These are phyloP conservation scores for Takashimella koratensis DNA, from an alignment of 1,284 basidiomycete species.

Conservation along the genomic window DNA sequence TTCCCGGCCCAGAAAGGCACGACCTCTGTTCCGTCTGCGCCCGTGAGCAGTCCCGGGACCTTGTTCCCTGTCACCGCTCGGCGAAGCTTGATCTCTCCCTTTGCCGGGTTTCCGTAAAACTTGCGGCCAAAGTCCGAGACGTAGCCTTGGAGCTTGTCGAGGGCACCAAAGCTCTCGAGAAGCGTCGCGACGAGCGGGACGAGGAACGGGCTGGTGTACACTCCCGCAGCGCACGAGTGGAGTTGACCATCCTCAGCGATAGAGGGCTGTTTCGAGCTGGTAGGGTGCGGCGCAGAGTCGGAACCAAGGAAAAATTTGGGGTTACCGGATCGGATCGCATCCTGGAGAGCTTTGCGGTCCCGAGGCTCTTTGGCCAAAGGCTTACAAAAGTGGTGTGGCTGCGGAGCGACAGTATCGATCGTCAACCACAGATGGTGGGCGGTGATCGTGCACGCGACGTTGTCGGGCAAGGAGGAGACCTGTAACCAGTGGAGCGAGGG, in stretches of 20 bases:
- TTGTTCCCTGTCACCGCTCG: constrained; percentile 44
- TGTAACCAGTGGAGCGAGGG: constrained; percentile 4
- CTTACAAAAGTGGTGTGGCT: constrained; percentile 96
- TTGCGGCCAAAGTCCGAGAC: constrained; percentile 69
- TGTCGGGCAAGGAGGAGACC: constrained; percentile 73
- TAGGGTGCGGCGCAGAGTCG: constrained; percentile 92
- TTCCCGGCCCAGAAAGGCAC: constrained; percentile 92
- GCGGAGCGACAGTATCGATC: constrained; percentile 96
- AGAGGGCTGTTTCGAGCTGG: constrained; percentile 67
- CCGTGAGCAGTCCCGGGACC: constrained; percentile 55
- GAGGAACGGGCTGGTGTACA: constrained; percentile 86
- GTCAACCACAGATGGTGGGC: constrained; percentile 93
- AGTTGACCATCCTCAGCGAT: constrained; percentile 30
- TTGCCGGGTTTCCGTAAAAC: constrained; percentile 63
- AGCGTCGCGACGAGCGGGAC: constrained; percentile 76
- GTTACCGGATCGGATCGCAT: constrained; percentile 80
- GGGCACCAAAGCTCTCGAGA: constrained; percentile 77
- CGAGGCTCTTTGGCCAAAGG: constrained; percentile 96
- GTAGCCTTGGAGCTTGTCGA: constrained; percentile 75
- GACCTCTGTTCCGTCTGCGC: constrained; percentile 59
- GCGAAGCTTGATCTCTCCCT: constrained; percentile 47
- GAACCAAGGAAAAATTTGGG: constrained; percentile 97
- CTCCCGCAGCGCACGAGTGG: constrained; percentile 83
- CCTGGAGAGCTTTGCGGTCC: constrained; percentile 78
- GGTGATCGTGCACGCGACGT: constrained; percentile 95